These are phyloP conservation scores for Yamadazyma spencermartinsiae DNA, from an alignment of 1,139 yeast species.

Conservation along the genomic window DNA sequence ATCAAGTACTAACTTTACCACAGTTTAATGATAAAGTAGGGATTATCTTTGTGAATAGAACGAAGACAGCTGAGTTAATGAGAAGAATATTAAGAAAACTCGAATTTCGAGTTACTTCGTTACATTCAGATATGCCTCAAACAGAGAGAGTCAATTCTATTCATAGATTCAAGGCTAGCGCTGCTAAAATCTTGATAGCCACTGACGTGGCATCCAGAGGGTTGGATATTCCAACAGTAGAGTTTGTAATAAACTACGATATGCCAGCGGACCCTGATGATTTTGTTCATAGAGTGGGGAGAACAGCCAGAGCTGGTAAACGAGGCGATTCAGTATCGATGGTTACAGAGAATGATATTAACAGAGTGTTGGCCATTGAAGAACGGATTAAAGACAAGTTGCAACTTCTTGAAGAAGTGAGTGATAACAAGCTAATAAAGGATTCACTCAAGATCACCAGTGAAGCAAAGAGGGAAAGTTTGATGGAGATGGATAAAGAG, in stretches of 20 bases:
- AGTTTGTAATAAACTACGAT: slow-evolving; percentile 85
- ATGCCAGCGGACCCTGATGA: slow-evolving; percentile 97
- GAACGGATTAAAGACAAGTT: slow-evolving; percentile 77
- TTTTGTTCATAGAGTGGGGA: slow-evolving; percentile 97
- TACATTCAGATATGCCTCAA: slow-evolving; percentile 96
- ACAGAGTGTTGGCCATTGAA: slow-evolving; percentile 81
- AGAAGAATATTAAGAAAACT: slow-evolving; percentile 72
- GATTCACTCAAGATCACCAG: slow-evolving; percentile 68
- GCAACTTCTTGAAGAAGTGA: slow-evolving; percentile 66
- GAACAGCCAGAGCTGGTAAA: slow-evolving; percentile 99
- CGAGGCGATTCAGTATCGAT: slow-evolving; percentile 57
- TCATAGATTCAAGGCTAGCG: slow-evolving; percentile 91
- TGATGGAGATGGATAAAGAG: slow-evolving; percentile 92
- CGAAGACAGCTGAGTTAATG: slow-evolving; percentile 83
- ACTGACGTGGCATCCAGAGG: slow-evolving; percentile 98
- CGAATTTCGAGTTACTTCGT: slow-evolving; percentile 80
- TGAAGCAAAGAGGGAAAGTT: slow-evolving; percentile 84
- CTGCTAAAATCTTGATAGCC: slow-evolving; percentile 88
- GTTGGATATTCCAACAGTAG: slow-evolving; percentile 91
- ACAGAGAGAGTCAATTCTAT: slow-evolving; percentile 84
- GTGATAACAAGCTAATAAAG: slow-evolving; percentile 75
- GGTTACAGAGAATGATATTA: slow-evolving; percentile 83
- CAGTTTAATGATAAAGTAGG: slow-evolving; percentile 66
- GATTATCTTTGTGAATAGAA: slow-evolving; percentile 88
- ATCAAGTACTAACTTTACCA: slow-evolving; percentile 62